Evolutionary conservation across 2,329 filamentous ascomycete species (phyloP), one percentile per base, ranked within the genome.

Genomic region (Nemania sp.): DNA sequence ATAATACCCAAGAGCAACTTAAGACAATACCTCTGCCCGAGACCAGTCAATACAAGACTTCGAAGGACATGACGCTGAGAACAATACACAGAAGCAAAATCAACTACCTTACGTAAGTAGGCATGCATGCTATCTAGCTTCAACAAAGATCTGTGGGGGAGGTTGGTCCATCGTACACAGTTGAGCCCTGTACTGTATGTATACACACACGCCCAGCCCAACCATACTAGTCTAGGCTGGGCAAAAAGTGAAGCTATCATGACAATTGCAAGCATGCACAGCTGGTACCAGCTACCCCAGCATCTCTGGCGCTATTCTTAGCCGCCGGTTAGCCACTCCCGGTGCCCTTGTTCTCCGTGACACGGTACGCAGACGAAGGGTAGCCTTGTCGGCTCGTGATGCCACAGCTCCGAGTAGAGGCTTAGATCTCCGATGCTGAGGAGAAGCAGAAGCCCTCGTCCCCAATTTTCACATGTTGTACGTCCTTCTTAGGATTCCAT

Each of bases 221-320:
- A 56, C n/a, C n/a, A n/a, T n/a, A n/a, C n/a, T n/a, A n/a, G 37
- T 50, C 54, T 29, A 29, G 29, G 17, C 39, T 56, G 9, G 32
- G 54, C 43, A 50, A 21, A 29, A 55, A 43, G 40, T 57, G 62
- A 67, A 61, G 62, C 52, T 52, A 62, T 65, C 51, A 32, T 46
- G 25, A 29, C 25, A 29, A 49, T 17, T 51, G 43, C 57, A 54
- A 58, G 49, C 32, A n/a, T 59, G 47, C 18, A 37, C 48, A 29
- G n/a, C 52, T 35, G 39, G 18, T 18, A 48, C 17, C 43, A 35
- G 11, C 45, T 51, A 46, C 47, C 42, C 34, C 29, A 15, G 42
- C 32, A n/a, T 21, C 34, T 45, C 42, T 13, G 40, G 53, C 21
- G n/a, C 42, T 46, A 47, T 29, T 35, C 34, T 54, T 35, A 7